Percentiles rank a stretch among this genome's conserved stretches.
phyloP scores from a whole-genome alignment of 1,284 basidiomycete species.

The Athelia psychrophila region DNA sequence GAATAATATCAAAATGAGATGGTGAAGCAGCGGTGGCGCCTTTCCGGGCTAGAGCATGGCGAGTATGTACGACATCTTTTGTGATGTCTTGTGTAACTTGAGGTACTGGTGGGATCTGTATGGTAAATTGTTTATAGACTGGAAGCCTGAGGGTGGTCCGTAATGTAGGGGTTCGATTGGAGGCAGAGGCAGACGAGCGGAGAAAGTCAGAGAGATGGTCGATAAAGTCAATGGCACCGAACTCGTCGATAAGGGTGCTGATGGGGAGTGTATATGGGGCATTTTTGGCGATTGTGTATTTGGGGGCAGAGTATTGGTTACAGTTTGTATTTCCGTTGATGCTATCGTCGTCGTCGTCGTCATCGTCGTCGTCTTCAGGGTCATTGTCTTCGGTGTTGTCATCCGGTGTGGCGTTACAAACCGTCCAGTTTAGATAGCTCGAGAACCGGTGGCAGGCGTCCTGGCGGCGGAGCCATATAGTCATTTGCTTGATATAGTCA shows the following conservation, averaged over 20 bases:
- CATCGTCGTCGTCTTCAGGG: neutral
- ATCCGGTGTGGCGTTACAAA: neutral
- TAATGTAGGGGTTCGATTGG: conserved; percentile 2
- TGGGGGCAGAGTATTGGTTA: too few relatives aligned
- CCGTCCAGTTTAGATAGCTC: neutral
- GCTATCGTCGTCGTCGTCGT: neutral
- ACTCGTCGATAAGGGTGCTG: neutral
- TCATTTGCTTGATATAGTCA: conserved; percentile 23
- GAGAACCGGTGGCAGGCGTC: neutral
- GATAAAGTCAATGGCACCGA: neutral
- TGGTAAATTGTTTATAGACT: neutral
- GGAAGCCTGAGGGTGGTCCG: neutral
- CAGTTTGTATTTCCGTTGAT: too few relatives aligned
- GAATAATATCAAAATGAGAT: neutral
- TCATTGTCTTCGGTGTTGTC: neutral
- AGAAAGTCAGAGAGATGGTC: conserved; percentile 6
- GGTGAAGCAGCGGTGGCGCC: neutral
- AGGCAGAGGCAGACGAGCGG: neutral
- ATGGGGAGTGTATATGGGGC: neutral
- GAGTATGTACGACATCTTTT: neutral
- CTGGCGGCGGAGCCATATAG: conserved; percentile 17
- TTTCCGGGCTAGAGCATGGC: neutral
- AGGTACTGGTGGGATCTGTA: neutral
- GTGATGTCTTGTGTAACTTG: neutral
- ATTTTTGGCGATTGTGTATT: neutral